These are phyloP conservation scores for Paraleonurus japonicus DNA, from an alignment of 257 asterid species.

Conservation along the genomic window DNA sequence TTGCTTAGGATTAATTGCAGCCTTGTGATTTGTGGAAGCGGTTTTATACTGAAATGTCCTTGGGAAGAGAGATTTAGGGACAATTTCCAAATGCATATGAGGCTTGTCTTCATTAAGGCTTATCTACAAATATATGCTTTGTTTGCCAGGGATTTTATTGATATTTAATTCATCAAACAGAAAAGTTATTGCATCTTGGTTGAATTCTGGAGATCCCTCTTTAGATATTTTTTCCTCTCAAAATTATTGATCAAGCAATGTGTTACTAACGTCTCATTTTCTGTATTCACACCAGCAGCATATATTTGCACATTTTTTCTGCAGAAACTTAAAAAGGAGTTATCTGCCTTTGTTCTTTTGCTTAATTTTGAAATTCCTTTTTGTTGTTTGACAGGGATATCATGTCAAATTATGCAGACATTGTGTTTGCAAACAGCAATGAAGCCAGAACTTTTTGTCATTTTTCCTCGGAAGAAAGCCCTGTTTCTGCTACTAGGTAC, in stretches of 20 bases:
- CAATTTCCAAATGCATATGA: not conserved
- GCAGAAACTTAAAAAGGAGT: not conserved
- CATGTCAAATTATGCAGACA: conserved; percentile 83
- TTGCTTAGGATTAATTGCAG: not conserved
- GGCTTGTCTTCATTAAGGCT: not conserved
- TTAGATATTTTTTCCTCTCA: not conserved
- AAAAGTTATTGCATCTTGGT: not conserved
- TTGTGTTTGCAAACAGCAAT: conserved; percentile 81
- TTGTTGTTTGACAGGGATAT: conserved; percentile 59
- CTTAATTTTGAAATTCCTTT: not conserved
- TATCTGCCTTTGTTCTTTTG: not conserved
- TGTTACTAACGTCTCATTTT: not conserved
- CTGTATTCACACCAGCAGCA: not conserved
- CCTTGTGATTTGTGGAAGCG: not conserved
- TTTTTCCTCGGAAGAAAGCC: conserved; percentile 68
- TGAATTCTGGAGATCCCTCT: conserved; percentile 17
- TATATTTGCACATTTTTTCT: not conserved
- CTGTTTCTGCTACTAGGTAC: conserved; percentile 79
- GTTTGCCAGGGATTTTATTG: not conserved
- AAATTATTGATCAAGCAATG: not conserved
- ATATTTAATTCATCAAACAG: not conserved
- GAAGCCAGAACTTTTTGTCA: conserved; percentile 88
- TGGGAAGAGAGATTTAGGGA: not conserved
- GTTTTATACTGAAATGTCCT: not conserved
- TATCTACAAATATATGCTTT: not conserved